Conservation (phyloP, 1,139 yeast genomes). For the Zygotorulaspora mrakii region DNA sequence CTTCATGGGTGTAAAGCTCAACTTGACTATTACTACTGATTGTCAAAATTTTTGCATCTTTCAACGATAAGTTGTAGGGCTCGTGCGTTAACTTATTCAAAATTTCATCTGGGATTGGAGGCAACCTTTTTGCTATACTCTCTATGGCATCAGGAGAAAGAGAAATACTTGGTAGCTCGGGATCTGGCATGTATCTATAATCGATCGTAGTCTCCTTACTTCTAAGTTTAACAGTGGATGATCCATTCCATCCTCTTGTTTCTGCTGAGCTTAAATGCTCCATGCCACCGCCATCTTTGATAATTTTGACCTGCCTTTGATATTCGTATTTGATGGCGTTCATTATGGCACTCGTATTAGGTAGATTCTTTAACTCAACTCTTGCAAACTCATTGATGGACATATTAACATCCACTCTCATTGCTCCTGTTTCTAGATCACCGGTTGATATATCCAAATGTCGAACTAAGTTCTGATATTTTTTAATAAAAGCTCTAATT, state of each 20-base stretch:
- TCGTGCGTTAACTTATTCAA: slow-evolving; percentile 45
- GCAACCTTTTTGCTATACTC: slow-evolving; percentile 44
- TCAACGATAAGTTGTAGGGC: slow-evolving; percentile 60
- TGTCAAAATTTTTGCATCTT: slow-evolving; percentile 46
- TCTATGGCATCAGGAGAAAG: slow-evolving; percentile 45
- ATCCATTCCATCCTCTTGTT: slow-evolving; percentile 92
- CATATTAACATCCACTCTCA: slow-evolving; percentile 90
- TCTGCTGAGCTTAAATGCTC: slow-evolving; percentile 48
- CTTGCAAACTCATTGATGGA: slow-evolving; percentile 69
- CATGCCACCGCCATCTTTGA: slow-evolving; percentile 40
- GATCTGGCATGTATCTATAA: slow-evolving; percentile 91
- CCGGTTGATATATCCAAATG: slow-evolving; percentile 77
- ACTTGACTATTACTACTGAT: slow-evolving; percentile 28
- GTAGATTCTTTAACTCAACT: slow-evolving; percentile 84
- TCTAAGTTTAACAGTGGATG: slow-evolving; percentile 59
- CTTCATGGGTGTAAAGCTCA: slow-evolving; percentile 30
- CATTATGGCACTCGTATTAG: slow-evolving; percentile 76
- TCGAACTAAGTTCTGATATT: slow-evolving; percentile 68
- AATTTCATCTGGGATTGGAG: slow-evolving; percentile 61
- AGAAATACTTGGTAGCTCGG: slow-evolving; percentile 65
- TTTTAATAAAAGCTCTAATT: slow-evolving; percentile 74
- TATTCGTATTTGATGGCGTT: slow-evolving; percentile 77
- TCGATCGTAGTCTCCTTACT: slow-evolving; percentile 79
- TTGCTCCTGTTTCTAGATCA: slow-evolving; percentile 89
- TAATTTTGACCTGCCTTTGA: slow-evolving; percentile 53